These are phyloP conservation scores for Aspergillus arachidicola DNA, from an alignment of 2,329 filamentous ascomycete species.

Conservation along the genomic window DNA sequence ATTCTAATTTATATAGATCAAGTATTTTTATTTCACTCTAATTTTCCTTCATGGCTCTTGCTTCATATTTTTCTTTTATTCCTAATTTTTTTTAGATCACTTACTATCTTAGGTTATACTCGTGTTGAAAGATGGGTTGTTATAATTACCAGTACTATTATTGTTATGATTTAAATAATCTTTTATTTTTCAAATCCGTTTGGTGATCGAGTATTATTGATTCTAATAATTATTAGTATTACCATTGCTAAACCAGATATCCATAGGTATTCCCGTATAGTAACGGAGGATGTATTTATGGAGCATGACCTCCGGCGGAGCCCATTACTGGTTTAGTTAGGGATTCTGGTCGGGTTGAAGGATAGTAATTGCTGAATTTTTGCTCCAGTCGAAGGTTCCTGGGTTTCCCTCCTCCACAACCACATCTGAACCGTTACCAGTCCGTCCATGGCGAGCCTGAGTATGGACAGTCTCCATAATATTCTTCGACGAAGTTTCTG, in stretches of 20 bases:
- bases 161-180: not conserved
- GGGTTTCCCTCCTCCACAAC: constrained; percentile 20
- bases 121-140: constrained; percentile 3
- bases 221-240: constrained; percentile 3
- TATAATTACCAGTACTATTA: constrained; percentile 9
- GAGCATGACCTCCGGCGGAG: constrained; percentile 2
- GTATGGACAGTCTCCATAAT: constrained; percentile 6
- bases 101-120: constrained; percentile 3
- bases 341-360: constrained; percentile 10
- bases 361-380: not conserved
- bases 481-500: constrained; percentile 13
- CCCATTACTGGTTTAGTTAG: not conserved
- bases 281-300: constrained; percentile 6
- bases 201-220: not conserved
- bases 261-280: constrained; percentile 2
- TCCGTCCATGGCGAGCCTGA: constrained; percentile 15
- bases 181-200: not conserved
- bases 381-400: constrained; percentile 8
- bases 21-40: not conserved
- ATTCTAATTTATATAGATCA: not conserved
- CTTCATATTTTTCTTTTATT: not conserved
- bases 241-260: constrained; percentile 2
- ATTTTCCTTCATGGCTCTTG: not conserved
- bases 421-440: constrained; percentile 21
- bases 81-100: not conserved